Evolutionary conservation across 2,329 filamentous ascomycete species (phyloP).

Genomic region (Hymenoscyphus albidus): DNA sequence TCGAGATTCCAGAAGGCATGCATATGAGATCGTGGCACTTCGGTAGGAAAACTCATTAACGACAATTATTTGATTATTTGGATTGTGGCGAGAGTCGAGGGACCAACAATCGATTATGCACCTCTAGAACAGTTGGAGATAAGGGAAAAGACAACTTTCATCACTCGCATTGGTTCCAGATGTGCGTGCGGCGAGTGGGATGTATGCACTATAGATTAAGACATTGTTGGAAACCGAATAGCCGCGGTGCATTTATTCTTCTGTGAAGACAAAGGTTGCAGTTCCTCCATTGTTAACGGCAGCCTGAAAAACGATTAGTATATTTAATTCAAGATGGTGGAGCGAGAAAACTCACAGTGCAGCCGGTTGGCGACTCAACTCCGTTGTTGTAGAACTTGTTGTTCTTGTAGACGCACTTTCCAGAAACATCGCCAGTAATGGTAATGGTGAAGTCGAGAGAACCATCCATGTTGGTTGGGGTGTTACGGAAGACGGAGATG

Average conservation of each 20-base stretch:
- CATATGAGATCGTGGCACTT: conserved; percentile 17
- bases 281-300: conserved; percentile 19
- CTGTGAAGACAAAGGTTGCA: conserved; percentile 29
- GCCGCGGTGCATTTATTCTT: conserved; percentile 13
- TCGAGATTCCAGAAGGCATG: conserved; percentile 22
- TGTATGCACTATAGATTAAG: conserved; percentile 23
- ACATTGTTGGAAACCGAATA: conserved; percentile 16
- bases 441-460: conserved; percentile 75
- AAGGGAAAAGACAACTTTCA: conserved; percentile 26
- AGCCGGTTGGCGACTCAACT: conserved; percentile 29
- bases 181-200: conserved; percentile 18
- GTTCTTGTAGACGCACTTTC: conserved; percentile 29
- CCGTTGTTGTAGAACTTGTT: conserved; percentile 33
- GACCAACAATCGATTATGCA: conserved; percentile 21
- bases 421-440: conserved; percentile 56
- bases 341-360: conserved; percentile 35
- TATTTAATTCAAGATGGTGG: neutral
- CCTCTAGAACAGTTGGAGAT: conserved; percentile 17
- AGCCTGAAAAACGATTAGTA: conserved; percentile 27
- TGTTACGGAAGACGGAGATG: conserved; percentile 81
- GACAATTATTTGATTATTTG: conserved; percentile 23
- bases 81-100: conserved; percentile 24
- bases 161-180: conserved; percentile 22
- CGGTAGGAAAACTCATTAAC: conserved; percentile 19
- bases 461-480: conserved; percentile 62